Conservation (phyloP, 2,329 filamentous ascomycete genomes). For the Fusarium illudens region DNA sequence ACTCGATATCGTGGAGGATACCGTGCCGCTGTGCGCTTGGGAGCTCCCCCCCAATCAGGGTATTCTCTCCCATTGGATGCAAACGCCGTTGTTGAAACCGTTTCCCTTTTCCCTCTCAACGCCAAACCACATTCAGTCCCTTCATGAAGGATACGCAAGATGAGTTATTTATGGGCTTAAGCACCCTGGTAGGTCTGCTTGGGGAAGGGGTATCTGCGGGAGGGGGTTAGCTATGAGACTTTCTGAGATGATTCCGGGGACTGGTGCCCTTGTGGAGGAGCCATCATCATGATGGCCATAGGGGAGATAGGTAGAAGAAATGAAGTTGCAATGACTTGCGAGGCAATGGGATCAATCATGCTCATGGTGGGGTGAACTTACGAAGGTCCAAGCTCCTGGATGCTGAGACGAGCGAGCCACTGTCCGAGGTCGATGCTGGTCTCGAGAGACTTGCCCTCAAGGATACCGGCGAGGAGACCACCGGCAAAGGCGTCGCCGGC, state of each 20-base stretch:
- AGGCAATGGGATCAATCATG: slow-evolving; percentile 14
- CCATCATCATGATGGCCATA: slow-evolving; percentile 17
- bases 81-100: slow-evolving; percentile 66
- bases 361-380: slow-evolving; percentile 62
- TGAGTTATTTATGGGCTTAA: slow-evolving; percentile 40
- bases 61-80: slow-evolving; percentile 46
- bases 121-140: slow-evolving; percentile 48
- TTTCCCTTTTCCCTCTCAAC: slow-evolving; percentile 54
- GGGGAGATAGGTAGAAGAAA: slow-evolving; percentile 31
- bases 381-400: slow-evolving; percentile 95
- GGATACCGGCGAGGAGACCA: slow-evolving; percentile 88
- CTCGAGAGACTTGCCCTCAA: slow-evolving; percentile 82
- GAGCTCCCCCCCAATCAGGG: slow-evolving; percentile 42
- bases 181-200: slow-evolving; percentile 76
- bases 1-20: slow-evolving; percentile 55
- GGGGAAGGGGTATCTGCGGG: slow-evolving; percentile 76
- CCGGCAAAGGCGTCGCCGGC: slow-evolving; percentile 97
- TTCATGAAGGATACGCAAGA: slow-evolving; percentile 38
- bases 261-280: slow-evolving; percentile 22
- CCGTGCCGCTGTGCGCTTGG: slow-evolving; percentile 48
- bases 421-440: slow-evolving; percentile 89
- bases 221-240: slow-evolving; percentile 30
- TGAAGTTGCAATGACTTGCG: slow-evolving; percentile 13
- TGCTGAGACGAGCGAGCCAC: slow-evolving; percentile 93
- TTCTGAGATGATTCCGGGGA: slow-evolving; percentile 14